Base-by-base conservation (phyloP, 2,329 filamentous ascomycete genomes). In the Metarhizium humberi region DNA sequence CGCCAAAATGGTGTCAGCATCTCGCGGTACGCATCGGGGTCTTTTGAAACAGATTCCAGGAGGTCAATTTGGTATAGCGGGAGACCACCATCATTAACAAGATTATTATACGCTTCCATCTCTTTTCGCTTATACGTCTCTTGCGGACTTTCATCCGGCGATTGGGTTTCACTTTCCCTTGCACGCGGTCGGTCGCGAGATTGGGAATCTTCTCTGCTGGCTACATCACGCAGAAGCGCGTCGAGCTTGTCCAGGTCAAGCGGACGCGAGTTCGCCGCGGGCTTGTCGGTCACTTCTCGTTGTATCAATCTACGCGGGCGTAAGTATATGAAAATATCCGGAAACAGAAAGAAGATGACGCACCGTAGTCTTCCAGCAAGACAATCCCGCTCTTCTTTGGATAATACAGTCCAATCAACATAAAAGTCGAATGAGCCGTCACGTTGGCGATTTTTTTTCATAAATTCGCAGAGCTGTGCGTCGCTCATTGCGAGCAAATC, bases 81-180 rank as follows among this genome's bases (percentile, higher is more conserved):
- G 32, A 64, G 66, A 38, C 69, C 66, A 49, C 67, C 67, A 32
- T 66, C 64, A 8, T 58, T 58, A 38, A 71, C 45, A 25, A 71
- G 67, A 4, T 60, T 50, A 43, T 67, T 34, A 55, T 70, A 69
- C 38, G 53, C 59, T 10, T 61, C 45, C 2, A 36, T 62, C 55
- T 69, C 63, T 13, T 3, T 2, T 40, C 18, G 18, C 20, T 29
- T 56, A 13, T 36, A 54, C 18, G 4, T 4, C 30, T 53, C 51
- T 56, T 1, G 16, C 14, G 30, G 13, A 45, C 20, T 16, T 38
- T 25, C 25, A 25, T 25, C 11, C 49, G 46, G 51, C 20, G 54
- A 52, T 50, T 53, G 18, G n/a, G 51, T 53, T 29, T 5, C 32
- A 8, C 54, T 49, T 6, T 56, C 54, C 5, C 54, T 55, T 6